Base-by-base conservation (phyloP, 2,329 filamentous ascomycete genomes). In the Diaporthe citriasiana region DNA sequence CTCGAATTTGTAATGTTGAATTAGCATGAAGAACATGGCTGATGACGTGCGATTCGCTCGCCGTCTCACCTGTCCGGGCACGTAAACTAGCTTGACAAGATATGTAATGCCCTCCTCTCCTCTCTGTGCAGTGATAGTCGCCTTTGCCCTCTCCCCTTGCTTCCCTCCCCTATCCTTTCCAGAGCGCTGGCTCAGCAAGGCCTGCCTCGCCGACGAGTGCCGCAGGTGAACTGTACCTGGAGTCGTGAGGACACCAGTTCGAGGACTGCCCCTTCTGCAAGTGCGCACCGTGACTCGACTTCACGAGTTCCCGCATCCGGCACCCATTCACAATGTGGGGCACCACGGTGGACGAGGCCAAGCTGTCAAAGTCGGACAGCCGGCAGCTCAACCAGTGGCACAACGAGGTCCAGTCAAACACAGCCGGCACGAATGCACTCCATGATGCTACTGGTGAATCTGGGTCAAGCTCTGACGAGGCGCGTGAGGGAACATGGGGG, bases 361-460 rank as follows among this genome's bases (percentile, higher is more conserved):
- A 69, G 17, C 17, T 72, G 42, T 30, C 69, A 1, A 19, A 50
- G 22, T 25, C 73, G 15, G 70, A 63, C 5, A 74, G 60, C 25
- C 70, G 63, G n/a, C 70, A 72, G 22, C 66, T 56, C 13, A 74
- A 74, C 42, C 73, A 74, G 45, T 74, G 33, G 60, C 73, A 74
- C 17, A 74, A 72, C 27, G 42, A 47, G 12, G 35, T 51, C 25
- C 70, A 65, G 0, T 38, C 70, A n/a, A 42, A 47, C 30, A 51
- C 63, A 15, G 9, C 42, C n/a, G 53, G 33, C 4, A 17, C 47
- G 9, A n/a, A 45, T 27, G 30, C 47, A 17, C 15, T 66, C 13
- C 47, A 68, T 1, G n/a, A 68, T 47, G 25, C n/a, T 22, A 33
- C 69, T 25, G 56, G 55, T 2, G 56, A 42, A 22, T 53, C 55